Percentiles rank a stretch among this genome's conserved stretches.
These are phyloP conservation scores for Leucaena leucocephala DNA, from an alignment of 306 rosid genomes.

Conservation along the genomic window DNA sequence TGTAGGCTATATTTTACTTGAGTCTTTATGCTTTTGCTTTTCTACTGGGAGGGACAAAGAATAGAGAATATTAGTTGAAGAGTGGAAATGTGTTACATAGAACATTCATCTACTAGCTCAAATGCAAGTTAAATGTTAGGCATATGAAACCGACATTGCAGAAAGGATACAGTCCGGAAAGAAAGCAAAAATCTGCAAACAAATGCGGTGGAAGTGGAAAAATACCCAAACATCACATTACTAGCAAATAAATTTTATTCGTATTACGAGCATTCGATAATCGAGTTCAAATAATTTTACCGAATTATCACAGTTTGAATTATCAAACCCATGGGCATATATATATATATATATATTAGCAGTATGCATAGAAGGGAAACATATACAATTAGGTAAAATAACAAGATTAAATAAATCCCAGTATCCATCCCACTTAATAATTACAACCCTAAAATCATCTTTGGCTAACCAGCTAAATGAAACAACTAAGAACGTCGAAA, in stretches of 20 bases:
- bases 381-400: constrained; percentile 17
- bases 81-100: background rate
- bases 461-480: constrained; percentile 29
- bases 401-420: constrained; percentile 21
- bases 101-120: background rate
- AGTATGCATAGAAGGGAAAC: constrained; percentile 13
- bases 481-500: constrained; percentile 29
- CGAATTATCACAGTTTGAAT: background rate
- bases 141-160: background rate
- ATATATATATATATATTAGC: too few species aligned
- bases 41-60: background rate
- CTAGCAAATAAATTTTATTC: background rate
- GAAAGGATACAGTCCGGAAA: background rate
- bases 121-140: background rate
- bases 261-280: background rate
- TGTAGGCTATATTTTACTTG: constrained; percentile 7
- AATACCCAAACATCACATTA: background rate
- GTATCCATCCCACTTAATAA: constrained; percentile 26
- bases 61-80: background rate
- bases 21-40: background rate
- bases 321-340: background rate
- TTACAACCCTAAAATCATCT: constrained; percentile 36
- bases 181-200: background rate
- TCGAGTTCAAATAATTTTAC: background rate
- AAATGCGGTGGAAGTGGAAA: background rate